These are phyloP conservation scores for Fragaria nilgerrensis DNA, from an alignment of 306 rosid genomes.

Conservation along the genomic window DNA sequence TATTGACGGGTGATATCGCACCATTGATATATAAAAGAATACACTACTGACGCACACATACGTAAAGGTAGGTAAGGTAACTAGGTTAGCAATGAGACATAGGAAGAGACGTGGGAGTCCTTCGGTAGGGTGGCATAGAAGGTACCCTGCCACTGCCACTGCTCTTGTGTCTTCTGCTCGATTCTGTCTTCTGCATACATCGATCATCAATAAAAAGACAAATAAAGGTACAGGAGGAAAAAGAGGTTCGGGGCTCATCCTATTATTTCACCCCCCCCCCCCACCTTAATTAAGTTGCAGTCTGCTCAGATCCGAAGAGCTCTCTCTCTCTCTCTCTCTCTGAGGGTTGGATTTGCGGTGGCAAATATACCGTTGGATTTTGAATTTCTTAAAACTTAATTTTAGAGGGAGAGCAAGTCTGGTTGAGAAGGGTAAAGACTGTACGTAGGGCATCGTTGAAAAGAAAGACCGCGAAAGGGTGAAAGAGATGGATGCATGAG, in stretches of 20 bases:
- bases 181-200: constrained; percentile 7
- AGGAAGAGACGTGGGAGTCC: constrained; percentile 24
- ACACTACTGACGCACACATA: no score
- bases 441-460: constrained; percentile 16
- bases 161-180: neutral
- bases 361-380: neutral
- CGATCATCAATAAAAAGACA: constrained; percentile 31
- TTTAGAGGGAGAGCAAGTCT: neutral
- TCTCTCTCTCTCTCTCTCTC: constrained; percentile 30
- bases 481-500: constrained; percentile 52
- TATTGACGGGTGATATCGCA: no score
- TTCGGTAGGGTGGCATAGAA: constrained; percentile 38
- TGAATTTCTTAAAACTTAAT: neutral
- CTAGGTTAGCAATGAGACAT: neutral
- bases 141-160: constrained; percentile 35
- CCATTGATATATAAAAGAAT: no score
- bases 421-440: neutral
- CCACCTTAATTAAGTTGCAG: constrained; percentile 54
- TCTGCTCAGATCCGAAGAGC: constrained; percentile 16
- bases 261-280: constrained; percentile 21
- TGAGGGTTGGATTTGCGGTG: neutral
- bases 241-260: constrained; percentile 25
- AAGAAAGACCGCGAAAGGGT: constrained; percentile 29
- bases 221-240: constrained; percentile 34
- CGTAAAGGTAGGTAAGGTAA: neutral